Evolutionary conservation across 306 rosid species (phyloP).

Genomic region (Inga laurina): DNA sequence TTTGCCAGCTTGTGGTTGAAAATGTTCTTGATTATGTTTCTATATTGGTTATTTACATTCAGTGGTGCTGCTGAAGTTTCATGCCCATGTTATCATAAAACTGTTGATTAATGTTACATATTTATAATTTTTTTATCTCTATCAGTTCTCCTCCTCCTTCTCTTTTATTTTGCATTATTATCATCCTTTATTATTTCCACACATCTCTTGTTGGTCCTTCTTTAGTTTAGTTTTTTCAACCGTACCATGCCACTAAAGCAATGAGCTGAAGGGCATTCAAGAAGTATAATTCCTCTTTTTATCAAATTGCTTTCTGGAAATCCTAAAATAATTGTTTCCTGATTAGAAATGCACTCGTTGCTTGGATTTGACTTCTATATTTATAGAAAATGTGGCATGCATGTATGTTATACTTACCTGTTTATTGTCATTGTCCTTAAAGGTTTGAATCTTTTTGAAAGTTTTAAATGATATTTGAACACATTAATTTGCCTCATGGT

Average conservation of each 20-base stretch:
- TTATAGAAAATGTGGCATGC: background rate
- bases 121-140: background rate
- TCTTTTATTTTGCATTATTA: background rate
- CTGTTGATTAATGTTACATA: background rate
- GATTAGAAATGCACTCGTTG: background rate
- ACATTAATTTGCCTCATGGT: conserved; percentile 1
- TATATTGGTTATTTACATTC: background rate
- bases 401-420: background rate
- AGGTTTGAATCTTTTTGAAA: background rate
- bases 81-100: background rate
- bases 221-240: background rate
- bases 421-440: background rate
- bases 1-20: background rate
- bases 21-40: conserved; percentile 9
- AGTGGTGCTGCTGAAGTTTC: conserved; percentile 26
- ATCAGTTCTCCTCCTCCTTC: too few species aligned
- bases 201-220: background rate
- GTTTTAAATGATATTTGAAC: conserved; percentile 1
- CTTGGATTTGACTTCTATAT: conserved; percentile 1
- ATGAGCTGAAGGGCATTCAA: background rate
- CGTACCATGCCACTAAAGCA: conserved; percentile 3
- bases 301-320: background rate
- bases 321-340: background rate
- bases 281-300: background rate
- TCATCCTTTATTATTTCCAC: background rate